Percentiles rank a stretch among this genome's conserved stretches.
These are phyloP conservation scores for Cladosporium sp. DNA, from an alignment of 2,329 filamentous ascomycete genomes.

Conservation along the genomic window DNA sequence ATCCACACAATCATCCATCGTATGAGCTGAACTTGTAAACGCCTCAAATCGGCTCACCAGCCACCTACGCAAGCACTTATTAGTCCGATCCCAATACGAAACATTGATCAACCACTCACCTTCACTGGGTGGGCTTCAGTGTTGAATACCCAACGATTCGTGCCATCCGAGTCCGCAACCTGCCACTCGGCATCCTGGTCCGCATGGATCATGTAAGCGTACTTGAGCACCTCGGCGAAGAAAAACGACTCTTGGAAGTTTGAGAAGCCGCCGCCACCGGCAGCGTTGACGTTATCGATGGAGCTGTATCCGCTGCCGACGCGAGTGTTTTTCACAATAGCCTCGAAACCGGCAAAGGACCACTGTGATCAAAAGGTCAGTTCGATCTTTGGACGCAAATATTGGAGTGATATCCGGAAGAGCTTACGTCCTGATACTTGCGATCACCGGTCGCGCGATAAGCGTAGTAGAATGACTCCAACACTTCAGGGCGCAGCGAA, in stretches of 20 bases:
- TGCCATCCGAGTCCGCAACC: conserved; percentile 21
- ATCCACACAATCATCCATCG: neutral
- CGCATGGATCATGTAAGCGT: conserved; percentile 37
- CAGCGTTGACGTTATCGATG: conserved; percentile 61
- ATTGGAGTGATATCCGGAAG: neutral
- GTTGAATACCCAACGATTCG: conserved; percentile 58
- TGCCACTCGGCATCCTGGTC: conserved; percentile 14
- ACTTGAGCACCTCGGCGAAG: conserved; percentile 86
- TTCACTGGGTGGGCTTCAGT: conserved; percentile 61
- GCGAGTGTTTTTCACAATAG: conserved; percentile 61
- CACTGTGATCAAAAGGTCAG: conserved; percentile 38
- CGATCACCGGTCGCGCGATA: conserved; percentile 71
- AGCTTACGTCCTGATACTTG: conserved; percentile 64
- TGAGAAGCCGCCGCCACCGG: conserved; percentile 55
- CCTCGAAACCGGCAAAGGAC: conserved; percentile 73
- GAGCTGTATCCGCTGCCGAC: conserved; percentile 64
- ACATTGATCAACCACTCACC: conserved; percentile 25
- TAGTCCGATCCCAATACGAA: neutral
- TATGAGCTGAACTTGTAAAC: too few species aligned
- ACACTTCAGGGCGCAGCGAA: conserved; percentile 71
- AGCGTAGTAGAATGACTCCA: conserved; percentile 84
- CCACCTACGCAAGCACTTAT: neutral
- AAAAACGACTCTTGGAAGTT: conserved; percentile 84
- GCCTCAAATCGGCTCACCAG: neutral
- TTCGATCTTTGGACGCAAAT: neutral